A percentile compares a stretch with the other conserved stretches of the same genome.
These are phyloP conservation scores for Diaporthe humulicola DNA, from an alignment of 2,329 filamentous ascomycete species.

Conservation along the genomic window DNA sequence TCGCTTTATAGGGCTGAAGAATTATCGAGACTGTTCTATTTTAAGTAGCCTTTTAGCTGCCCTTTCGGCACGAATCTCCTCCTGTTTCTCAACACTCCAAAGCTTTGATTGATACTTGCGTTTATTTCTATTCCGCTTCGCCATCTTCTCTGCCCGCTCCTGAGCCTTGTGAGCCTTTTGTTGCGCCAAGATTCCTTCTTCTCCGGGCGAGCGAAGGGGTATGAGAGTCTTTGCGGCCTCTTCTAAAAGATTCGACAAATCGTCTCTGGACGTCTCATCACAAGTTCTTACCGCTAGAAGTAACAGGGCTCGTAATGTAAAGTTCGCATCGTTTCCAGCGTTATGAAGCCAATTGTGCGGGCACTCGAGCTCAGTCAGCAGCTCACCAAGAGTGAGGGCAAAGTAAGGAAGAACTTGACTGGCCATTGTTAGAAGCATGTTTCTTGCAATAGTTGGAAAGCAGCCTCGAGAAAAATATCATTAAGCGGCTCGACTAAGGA, in stretches of 20 bases:
- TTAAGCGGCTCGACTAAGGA: background rate
- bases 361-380: background rate
- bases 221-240: background rate
- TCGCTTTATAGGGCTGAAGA: background rate
- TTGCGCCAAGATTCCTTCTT: background rate
- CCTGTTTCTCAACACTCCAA: background rate
- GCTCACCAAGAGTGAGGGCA: background rate
- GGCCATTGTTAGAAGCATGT: background rate
- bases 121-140: background rate
- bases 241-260: background rate
- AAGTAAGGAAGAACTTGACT: background rate
- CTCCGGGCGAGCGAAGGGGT: background rate
- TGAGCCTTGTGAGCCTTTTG: slow-evolving; percentile 1
- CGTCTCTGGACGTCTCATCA: background rate
- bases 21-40: background rate
- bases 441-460: background rate
- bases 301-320: background rate
- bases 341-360: background rate
- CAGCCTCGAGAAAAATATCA: background rate
- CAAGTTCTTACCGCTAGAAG: background rate
- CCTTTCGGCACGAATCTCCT: background rate
- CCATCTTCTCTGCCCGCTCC: background rate
- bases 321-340: background rate
- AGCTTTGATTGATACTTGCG: background rate
- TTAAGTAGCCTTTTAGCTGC: background rate